phyloP scores from a whole-genome alignment of 768 basidiomycete species.

The Podaxis pistillaris region DNA sequence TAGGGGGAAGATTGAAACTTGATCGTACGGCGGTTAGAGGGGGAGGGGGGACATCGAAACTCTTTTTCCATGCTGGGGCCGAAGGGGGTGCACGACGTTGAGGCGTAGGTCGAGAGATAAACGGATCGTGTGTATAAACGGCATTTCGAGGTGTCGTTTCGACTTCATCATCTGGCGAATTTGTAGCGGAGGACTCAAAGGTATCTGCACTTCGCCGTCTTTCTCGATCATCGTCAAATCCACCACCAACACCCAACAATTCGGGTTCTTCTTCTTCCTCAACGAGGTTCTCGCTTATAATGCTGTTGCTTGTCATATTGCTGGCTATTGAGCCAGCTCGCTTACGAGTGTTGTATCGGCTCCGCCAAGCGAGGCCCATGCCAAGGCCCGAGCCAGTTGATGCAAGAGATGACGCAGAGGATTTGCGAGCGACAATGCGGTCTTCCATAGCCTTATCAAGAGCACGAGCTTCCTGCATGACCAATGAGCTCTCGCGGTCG shows the following conservation, averaged over 20 bases:
- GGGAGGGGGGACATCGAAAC: constrained; percentile 51
- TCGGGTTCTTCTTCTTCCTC: constrained; percentile 81
- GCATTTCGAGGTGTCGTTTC: constrained; percentile 27
- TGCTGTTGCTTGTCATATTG: constrained; percentile 61
- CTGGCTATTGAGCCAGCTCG: constrained; percentile 78
- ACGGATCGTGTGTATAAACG: constrained; percentile 18
- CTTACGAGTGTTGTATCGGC: constrained; percentile 61
- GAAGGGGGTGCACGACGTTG: constrained; percentile 37
- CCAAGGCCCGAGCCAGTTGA: constrained; percentile 57
- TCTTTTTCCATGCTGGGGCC: constrained; percentile 56
- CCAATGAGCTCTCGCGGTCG: constrained; percentile 52
- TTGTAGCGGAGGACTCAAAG: constrained; percentile 38
- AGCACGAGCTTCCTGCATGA: constrained; percentile 77
- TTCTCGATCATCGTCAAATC: constrained; percentile 52
- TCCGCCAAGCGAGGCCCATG: constrained; percentile 66
- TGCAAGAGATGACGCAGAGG: constrained; percentile 61
- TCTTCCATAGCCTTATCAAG: constrained; percentile 89
- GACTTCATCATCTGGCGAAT: constrained; percentile 45
- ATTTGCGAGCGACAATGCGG: constrained; percentile 71
- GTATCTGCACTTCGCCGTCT: constrained; percentile 32
- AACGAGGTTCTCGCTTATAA: constrained; percentile 76
- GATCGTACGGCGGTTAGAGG: constrained; percentile 53
- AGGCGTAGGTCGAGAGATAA: constrained; percentile 31
- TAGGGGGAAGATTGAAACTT: constrained; percentile 44
- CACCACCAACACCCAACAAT: constrained; percentile 65